These are phyloP conservation scores for Leptographium wingfieldii DNA, from an alignment of 2,329 filamentous ascomycete genomes.

Conservation along the genomic window DNA sequence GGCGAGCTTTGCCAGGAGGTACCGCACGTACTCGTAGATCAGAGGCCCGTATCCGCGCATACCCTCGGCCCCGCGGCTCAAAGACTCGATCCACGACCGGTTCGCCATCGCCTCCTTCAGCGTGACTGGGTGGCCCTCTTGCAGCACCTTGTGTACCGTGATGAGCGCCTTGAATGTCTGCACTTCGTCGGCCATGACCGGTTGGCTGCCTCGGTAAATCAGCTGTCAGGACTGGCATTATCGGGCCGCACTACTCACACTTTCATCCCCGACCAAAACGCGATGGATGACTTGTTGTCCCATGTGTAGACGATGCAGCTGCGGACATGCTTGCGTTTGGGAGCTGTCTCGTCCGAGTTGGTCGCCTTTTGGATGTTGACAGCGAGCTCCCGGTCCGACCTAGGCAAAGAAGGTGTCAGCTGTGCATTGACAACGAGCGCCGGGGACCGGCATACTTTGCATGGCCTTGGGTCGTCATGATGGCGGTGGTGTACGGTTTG, in stretches of 20 bases:
- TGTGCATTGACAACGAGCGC: neutral
- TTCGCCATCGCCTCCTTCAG: constrained; percentile 83
- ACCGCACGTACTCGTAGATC: constrained; percentile 95
- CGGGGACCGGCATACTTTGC: constrained; percentile 7
- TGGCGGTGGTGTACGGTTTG: neutral
- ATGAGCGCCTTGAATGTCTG: constrained; percentile 99
- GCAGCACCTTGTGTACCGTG: constrained; percentile 92
- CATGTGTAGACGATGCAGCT: constrained; percentile 98
- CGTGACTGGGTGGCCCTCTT: constrained; percentile 85
- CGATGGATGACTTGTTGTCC: constrained; percentile 91
- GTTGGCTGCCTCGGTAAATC: constrained; percentile 51
- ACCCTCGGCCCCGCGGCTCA: constrained; percentile 79
- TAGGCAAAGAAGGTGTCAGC: constrained; percentile 17
- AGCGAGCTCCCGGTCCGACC: constrained; percentile 55
- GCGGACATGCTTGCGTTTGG: constrained; percentile 85
- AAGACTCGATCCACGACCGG: constrained; percentile 80
- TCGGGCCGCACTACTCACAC: constrained; percentile 42
- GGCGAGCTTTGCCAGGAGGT: constrained; percentile 83
- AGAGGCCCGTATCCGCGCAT: constrained; percentile 82
- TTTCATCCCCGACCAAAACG: constrained; percentile 98
- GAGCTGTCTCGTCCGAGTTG: constrained; percentile 53
- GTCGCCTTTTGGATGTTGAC: constrained; percentile 62
- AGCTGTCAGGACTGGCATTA: neutral
- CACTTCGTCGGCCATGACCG: constrained; percentile 94
- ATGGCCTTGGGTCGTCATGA: constrained; percentile 12